Percentiles rank a stretch among this genome's conserved stretches.
phyloP scores from a whole-genome alignment of 495 filamentous ascomycete species.

The Jackrogersella minutella region DNA sequence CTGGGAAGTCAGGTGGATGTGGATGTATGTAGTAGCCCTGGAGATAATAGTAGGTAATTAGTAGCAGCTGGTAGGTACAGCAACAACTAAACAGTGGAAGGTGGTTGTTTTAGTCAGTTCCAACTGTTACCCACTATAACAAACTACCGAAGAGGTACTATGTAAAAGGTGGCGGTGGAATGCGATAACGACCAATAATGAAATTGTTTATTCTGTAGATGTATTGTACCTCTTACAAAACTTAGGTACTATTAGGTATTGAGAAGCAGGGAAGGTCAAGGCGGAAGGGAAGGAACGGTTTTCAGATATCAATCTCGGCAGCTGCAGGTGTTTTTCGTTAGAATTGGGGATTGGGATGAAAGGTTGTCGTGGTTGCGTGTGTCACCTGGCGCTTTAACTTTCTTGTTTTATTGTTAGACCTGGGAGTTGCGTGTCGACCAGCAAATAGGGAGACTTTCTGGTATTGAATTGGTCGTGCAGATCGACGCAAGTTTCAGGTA shows the following conservation, averaged over 20 bases:
- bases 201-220: too few relatives aligned
- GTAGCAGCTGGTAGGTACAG: not conserved
- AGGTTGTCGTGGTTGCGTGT: constrained; percentile 30
- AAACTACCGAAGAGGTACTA: constrained; percentile 4
- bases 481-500: constrained; percentile 42
- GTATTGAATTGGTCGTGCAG: constrained; percentile 37
- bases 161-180: constrained; percentile 25
- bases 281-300: not conserved
- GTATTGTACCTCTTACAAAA: too few relatives aligned
- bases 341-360: not conserved
- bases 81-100: constrained; percentile 6
- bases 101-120: constrained; percentile 7
- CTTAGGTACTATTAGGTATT: too few relatives aligned
- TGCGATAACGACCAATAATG: constrained; percentile 3
- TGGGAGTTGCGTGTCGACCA: not conserved
- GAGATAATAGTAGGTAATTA: too few relatives aligned
- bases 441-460: not conserved
- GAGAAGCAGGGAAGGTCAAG: not conserved
- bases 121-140: constrained; percentile 41
- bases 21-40: too few relatives aligned
- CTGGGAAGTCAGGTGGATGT: too few relatives aligned
- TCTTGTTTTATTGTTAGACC: constrained; percentile 30
- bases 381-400: constrained; percentile 14
- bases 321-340: constrained; percentile 5
- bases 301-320: not conserved